Percentiles rank a stretch among this genome's conserved stretches.
Evolutionary conservation across 169 alveolate genomes (phyloP).

Genomic region (Eimeria tenella): DNA sequence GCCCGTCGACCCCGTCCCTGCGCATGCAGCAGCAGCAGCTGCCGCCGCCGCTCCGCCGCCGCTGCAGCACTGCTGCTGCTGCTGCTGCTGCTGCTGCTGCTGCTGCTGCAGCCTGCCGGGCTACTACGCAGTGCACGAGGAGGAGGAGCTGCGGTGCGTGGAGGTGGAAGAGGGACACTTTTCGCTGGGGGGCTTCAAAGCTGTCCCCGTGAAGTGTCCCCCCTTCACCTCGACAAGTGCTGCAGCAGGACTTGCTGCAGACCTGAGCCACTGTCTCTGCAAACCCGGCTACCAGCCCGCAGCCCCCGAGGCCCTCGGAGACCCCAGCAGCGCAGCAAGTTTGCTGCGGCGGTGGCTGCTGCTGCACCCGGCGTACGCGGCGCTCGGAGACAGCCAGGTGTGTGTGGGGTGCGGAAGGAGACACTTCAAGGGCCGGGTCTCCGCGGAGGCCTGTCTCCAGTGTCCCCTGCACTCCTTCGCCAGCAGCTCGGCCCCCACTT

Average conservation of each 20-base stretch:
- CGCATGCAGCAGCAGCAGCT: neutral
- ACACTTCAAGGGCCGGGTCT: conserved; percentile 28
- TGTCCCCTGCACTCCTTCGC: conserved; percentile 79
- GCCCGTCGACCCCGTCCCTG: neutral
- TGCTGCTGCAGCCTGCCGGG: conserved; percentile 72
- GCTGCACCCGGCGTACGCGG: neutral
- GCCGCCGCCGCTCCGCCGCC: neutral
- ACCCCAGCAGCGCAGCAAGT: conserved; percentile 42
- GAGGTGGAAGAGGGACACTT: conserved; percentile 72
- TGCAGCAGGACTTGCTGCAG: neutral
- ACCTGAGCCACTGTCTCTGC: conserved; percentile 67
- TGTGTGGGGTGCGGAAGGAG: conserved; percentile 73
- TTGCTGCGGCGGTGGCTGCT: conserved; percentile 34
- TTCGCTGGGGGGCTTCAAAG: conserved; percentile 71
- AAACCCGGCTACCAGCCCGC: conserved; percentile 73
- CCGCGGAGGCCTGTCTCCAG: conserved; percentile 50
- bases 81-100: conserved; percentile 15
- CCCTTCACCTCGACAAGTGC: conserved; percentile 61
- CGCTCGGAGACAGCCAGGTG: conserved; percentile 30
- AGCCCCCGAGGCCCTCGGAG: neutral
- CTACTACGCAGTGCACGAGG: conserved; percentile 58
- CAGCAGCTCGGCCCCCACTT: conserved; percentile 40
- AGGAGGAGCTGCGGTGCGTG: conserved; percentile 38
- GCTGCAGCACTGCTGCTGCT: neutral
- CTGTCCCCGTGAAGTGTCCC: conserved; percentile 67